Base-by-base conservation (phyloP, 2,329 filamentous ascomycete genomes). In the Aspergillus intermedius region DNA sequence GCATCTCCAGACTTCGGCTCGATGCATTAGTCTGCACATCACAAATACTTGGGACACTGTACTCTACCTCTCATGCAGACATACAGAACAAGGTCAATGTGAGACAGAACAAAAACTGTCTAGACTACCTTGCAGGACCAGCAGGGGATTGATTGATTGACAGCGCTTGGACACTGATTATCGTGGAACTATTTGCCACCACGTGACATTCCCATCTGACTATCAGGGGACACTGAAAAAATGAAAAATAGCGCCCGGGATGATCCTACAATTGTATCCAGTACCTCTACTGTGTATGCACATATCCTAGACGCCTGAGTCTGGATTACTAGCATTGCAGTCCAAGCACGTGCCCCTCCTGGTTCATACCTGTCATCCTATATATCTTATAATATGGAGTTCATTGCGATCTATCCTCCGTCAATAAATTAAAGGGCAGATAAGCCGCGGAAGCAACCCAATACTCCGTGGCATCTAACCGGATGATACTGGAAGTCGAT, bases 11-110 rank as follows among this genome's bases (percentile, higher is more conserved):
- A 15, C 9, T 34, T 44, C 42, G 42, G 42, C 23, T 34, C 42
- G 28, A n/a, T 44, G 42, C 42, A 44, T 30, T 32, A 34, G 23
- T 34, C 28, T 17, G 23, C n/a, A 44, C 37, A 40, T 40, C 37
- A 40, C 19, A 19, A 8, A 28, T 44, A 28, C 37, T 19, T 40
- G 37, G 37, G 10, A 19, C 37, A 22, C 37, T n/a, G 25, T 30
- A 30, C 10, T 30, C 25, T 30, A 9, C 25, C 4, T 30, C 12
- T 12, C 3, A 12, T 30, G 2, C 25, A 30, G 4, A 12, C 25
- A 30, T 30, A 30, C 5, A 30, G 25, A 10, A 30, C 25, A 30
- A 30, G 25, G 9, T 30, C 25, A 30, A 30, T 30, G 10, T 30
- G 10, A 30, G 25, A 30, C 25, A 30, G 10, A 30, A 30, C 10